These are phyloP conservation scores for Suillus spraguei DNA, from an alignment of 768 basidiomycete genomes.

Conservation along the genomic window DNA sequence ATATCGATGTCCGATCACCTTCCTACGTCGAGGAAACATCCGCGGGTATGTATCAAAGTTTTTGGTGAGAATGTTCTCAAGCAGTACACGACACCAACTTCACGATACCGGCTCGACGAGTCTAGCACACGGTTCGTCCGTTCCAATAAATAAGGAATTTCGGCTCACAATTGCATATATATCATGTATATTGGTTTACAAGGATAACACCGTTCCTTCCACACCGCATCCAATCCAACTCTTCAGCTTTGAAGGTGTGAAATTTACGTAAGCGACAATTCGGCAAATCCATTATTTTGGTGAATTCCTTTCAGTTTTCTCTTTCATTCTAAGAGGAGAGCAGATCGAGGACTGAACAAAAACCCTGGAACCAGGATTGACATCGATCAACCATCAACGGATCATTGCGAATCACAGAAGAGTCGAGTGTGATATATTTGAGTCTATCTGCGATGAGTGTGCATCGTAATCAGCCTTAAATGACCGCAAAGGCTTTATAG, in stretches of 20 bases:
- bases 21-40: neutral
- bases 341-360: neutral
- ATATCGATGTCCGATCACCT: constrained; percentile 1
- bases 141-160: neutral
- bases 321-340: neutral
- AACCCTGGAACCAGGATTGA: neutral
- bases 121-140: neutral
- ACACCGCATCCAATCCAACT: neutral
- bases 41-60: neutral
- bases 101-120: neutral
- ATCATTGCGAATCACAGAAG: constrained; percentile 6
- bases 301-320: neutral
- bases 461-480: neutral
- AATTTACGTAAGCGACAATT: neutral
- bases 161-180: neutral
- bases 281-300: neutral
- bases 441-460: neutral
- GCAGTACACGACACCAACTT: neutral
- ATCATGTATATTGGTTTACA: neutral
- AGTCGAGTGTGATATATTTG: neutral
- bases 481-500: constrained; percentile 1
- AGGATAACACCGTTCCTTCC: neutral
- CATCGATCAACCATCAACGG: constrained; percentile 3
- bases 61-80: neutral
- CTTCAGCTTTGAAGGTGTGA: neutral